These are phyloP conservation scores for Marasmius oreades DNA, from an alignment of 1,284 basidiomycete species.

Conservation along the genomic window DNA sequence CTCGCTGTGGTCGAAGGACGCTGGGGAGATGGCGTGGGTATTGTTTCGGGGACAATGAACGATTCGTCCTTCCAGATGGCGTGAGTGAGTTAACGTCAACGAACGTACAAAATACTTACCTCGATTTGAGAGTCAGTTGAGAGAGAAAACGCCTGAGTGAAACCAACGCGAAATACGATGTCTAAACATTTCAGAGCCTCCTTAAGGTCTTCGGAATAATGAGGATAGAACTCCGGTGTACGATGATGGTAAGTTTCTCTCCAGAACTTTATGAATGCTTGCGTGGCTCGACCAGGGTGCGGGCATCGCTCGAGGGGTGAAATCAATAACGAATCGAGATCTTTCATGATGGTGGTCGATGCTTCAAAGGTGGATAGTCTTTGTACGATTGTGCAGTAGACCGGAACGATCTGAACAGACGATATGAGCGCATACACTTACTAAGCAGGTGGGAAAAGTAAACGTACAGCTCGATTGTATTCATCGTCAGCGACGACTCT, in stretches of 20 bases:
- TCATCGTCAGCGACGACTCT: not conserved
- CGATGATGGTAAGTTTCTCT: not conserved
- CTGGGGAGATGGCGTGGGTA: not conserved
- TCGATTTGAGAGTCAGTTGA: not conserved
- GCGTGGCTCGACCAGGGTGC: not conserved
- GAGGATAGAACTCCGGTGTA: not conserved
- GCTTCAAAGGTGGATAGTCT: not conserved
- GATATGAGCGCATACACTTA: not conserved
- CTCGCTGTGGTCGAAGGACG: not conserved
- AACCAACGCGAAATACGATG: not conserved
- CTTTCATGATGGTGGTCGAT: not conserved
- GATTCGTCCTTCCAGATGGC: not conserved
- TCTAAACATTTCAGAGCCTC: not conserved
- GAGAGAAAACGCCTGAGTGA: not conserved
- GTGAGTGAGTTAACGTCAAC: not conserved
- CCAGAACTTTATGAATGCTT: not conserved
- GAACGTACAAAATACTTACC: not conserved
- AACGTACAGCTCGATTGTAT: conserved; percentile 3
- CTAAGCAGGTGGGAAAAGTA: not conserved
- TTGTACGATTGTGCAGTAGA: not conserved
- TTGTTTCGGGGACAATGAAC: not conserved
- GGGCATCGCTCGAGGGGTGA: conserved; percentile 1
- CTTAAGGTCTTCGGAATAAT: not conserved
- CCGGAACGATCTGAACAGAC: not conserved
- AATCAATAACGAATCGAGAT: not conserved